These are phyloP conservation scores for Colletotrichum salicis DNA, from an alignment of 2,329 filamentous ascomycete species.

Conservation along the genomic window DNA sequence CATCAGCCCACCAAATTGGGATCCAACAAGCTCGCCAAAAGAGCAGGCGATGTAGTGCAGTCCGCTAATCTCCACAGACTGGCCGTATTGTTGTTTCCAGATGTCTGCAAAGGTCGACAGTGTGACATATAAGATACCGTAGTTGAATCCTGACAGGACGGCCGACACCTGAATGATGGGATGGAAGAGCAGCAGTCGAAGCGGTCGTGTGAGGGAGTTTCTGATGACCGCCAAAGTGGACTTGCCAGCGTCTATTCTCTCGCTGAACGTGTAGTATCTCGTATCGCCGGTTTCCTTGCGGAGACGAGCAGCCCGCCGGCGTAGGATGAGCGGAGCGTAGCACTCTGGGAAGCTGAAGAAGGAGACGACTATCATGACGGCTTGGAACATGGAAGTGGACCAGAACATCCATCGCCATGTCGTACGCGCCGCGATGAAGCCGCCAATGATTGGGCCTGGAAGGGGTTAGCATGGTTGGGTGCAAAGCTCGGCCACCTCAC, in stretches of 20 bases:
- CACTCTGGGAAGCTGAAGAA: constrained; percentile 51
- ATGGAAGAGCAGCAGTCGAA: constrained; percentile 66
- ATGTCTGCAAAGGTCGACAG: constrained; percentile 70
- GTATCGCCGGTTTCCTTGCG: constrained; percentile 46
- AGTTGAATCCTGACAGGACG: constrained; percentile 67
- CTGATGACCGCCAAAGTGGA: constrained; percentile 40
- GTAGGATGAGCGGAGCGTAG: constrained; percentile 48
- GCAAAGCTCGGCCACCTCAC: constrained; percentile 36
- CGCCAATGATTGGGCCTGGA: constrained; percentile 50
- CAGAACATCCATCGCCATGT: constrained; percentile 60
- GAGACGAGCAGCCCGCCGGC: constrained; percentile 44
- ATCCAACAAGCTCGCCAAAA: constrained; percentile 68
- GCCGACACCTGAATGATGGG: constrained; percentile 68
- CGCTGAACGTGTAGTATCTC: constrained; percentile 48
- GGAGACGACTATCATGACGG: constrained; percentile 46
- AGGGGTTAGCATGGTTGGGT: too few species aligned
- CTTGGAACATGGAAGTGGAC: constrained; percentile 55
- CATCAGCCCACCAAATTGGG: constrained; percentile 56
- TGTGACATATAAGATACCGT: constrained; percentile 72
- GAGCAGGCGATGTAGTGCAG: constrained; percentile 73
- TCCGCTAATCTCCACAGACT: constrained; percentile 67
- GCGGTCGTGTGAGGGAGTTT: constrained; percentile 61
- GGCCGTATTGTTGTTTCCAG: constrained; percentile 65
- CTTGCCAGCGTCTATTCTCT: constrained; percentile 47
- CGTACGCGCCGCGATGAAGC: constrained; percentile 48